Evolutionary conservation across 805 yeast genomes (phyloP), one percentile per base, ranked within the genome.

Genomic region (Candida coleopterorum): DNA sequence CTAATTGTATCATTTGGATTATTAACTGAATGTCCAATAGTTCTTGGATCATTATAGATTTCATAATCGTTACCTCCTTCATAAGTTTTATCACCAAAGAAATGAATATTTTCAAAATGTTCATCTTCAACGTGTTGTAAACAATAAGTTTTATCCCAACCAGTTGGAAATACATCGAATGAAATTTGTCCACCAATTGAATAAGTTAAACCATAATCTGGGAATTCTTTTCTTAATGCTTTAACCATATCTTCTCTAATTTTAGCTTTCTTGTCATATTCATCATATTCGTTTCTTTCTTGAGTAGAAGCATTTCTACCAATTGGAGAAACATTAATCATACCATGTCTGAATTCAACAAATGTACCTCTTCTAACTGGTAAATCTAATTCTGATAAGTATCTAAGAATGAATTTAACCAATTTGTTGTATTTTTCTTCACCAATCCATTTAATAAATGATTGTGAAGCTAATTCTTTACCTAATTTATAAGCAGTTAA

Each of bases 161-260:
- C 98, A 46, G 96, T 86, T 72, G 99, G 99, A 90, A 93, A 93
- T 47, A 93, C 97, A 58, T 93, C 99, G 56, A 93, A 93, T 24
- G 97, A 90, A 63, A 93, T 93, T 76, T 93, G 97, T 53, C 99
- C 99, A 65, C 99, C 99, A 48, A 93, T 93, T 42, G 98, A 93
- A 77, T 84, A 93, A 49, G 97, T 90, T 58, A 93, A 76, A 39
- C 82, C 84, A 55, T 72, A 72, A 64, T 89, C 90, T 40, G 90
- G 64, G 75, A 93, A 93, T 56, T 80, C 77, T 58, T 77, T 76
- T 68, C 76, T 85, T 58, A 93, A 75, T 36, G 95, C 96, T 37
- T 67, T 70, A 46, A 93, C 97, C 74, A 93, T 74, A 43, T 72
- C 78, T 54, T 76, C 79, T 78, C 99, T 86, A 54, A 93, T 64